Evolutionary conservation across 2,329 filamentous ascomycete species (phyloP).

Genomic region (Fusarium coffeatum): DNA sequence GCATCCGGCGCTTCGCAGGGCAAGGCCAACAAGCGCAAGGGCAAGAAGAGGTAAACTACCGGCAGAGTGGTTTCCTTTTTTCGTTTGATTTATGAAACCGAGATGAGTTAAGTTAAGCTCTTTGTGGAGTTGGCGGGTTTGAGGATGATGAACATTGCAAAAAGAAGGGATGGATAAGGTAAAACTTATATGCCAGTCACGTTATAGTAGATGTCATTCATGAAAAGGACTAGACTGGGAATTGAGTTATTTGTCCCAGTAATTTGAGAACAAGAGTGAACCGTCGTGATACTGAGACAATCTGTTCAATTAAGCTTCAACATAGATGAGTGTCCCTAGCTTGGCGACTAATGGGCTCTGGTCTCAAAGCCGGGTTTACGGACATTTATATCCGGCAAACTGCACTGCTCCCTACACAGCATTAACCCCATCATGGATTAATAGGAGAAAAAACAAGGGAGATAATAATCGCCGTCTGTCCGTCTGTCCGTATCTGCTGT

Average conservation of each 20-base stretch:
- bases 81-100: neutral
- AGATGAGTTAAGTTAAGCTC: neutral
- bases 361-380: constrained; percentile 6
- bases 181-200: constrained; percentile 9
- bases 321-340: neutral
- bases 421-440: constrained; percentile 19
- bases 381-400: constrained; percentile 27
- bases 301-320: neutral
- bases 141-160: constrained; percentile 13
- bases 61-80: neutral
- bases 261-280: neutral
- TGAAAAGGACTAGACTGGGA: constrained; percentile 17
- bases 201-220: constrained; percentile 19
- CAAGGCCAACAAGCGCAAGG: constrained; percentile 65
- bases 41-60: constrained; percentile 63
- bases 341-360: neutral
- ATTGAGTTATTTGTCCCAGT: neutral
- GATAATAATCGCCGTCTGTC: neutral
- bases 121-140: constrained; percentile 15
- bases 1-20: constrained; percentile 60
- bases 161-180: constrained; percentile 2
- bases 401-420: constrained; percentile 4
- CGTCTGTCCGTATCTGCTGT: neutral
- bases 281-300: neutral
- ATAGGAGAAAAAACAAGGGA: neutral